Base-by-base conservation (phyloP, 1,139 yeast genomes). In the Yamadazyma taylorii region DNA sequence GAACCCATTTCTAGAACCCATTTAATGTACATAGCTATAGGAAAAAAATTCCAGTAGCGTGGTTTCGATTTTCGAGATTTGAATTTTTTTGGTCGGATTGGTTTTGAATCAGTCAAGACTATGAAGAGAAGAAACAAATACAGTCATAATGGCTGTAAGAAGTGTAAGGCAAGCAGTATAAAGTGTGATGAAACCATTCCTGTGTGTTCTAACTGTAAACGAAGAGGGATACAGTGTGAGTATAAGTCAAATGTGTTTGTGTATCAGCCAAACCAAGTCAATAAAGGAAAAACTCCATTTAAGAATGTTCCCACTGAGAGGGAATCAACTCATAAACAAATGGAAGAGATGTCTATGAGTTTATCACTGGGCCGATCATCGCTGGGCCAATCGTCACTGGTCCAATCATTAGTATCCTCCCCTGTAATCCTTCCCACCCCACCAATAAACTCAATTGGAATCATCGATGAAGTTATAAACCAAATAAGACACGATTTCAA, bases 181-280 rank as follows among this genome's bases (percentile, higher is more conserved):
- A 72, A 72, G 53, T 79, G 85, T 55, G 85, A 78, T 52, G 85
- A 79, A 54, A 58, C 74, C 37, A 78, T 73, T 43, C 85, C 85
- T 2, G 64, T 69, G 31, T 81, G 87, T 52, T 60, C 60, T 47
- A 79, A 80, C 53, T 81, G 87, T 50, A 76, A 71, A 46, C 75
- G 79, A 47, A 67, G 27, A 27, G 30, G 34, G 5, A 4, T 33
- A 8, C n/a, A 19, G 1, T 38, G 40, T 25, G 37, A 30, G 14
- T 41, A 41, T 21, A 24, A 15, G n/a, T 16, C 24, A 14, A 26
- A 26, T 14, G n/a, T 39, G 7, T 37, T 39, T 22, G 16, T 41
- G 6, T 39, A 37, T 17, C 38, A 39, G 16, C 45, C 45, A 5
- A 24, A 35, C 15, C 4, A 14, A 34, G 17, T n/a, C 19, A 7